These are phyloP conservation scores for Nyctanthes arbortristis DNA, from an alignment of 257 asterid genomes.

Conservation along the genomic window DNA sequence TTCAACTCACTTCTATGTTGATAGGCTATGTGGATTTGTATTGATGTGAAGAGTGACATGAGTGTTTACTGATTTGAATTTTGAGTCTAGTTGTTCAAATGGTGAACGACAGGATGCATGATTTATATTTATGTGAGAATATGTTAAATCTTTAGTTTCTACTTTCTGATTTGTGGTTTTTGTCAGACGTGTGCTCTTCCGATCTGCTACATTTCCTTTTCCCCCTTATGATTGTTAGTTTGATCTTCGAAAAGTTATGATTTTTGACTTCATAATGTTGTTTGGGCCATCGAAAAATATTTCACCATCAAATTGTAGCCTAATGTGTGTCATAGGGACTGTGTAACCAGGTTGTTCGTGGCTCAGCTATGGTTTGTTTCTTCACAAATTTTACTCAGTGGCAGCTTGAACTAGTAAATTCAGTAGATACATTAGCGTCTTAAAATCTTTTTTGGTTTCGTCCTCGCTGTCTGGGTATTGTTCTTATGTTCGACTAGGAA, in stretches of 20 bases:
- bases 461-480: neutral
- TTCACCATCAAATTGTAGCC: neutral
- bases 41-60: conserved; percentile 14
- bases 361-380: neutral
- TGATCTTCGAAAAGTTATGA: neutral
- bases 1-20: conserved; percentile 1
- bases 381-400: neutral
- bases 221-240: neutral
- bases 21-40: neutral
- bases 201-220: too few species aligned
- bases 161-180: neutral
- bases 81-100: conserved; percentile 10
- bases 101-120: neutral
- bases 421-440: neutral
- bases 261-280: neutral
- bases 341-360: neutral
- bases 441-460: neutral
- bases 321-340: neutral
- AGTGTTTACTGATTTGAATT: conserved; percentile 7
- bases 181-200: neutral
- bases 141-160: conserved; percentile 6
- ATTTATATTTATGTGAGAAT: neutral
- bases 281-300: neutral
- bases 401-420: neutral
- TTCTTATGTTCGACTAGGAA: neutral